Conservation (phyloP, 768 basidiomycete genomes). For the Leccinum obscurum region DNA sequence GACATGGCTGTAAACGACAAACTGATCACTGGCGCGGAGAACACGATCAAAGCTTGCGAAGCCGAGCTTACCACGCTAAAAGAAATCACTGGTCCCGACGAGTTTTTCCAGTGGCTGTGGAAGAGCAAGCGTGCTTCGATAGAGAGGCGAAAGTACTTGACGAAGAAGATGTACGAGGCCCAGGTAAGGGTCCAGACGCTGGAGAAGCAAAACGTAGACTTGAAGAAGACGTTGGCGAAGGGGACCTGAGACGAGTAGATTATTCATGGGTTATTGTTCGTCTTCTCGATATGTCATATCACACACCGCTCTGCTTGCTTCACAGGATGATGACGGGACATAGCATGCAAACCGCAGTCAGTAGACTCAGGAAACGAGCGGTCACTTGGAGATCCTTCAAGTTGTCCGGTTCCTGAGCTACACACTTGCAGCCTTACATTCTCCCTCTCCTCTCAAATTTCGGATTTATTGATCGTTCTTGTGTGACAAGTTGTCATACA, state of each 20-base stretch:
- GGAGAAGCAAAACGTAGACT: slow-evolving; percentile 67
- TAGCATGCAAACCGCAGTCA: not conserved
- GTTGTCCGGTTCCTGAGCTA: too few species aligned
- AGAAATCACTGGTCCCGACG: slow-evolving; percentile 55
- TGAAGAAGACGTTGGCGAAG: slow-evolving; percentile 59
- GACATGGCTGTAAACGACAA: slow-evolving; percentile 81
- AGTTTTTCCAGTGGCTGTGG: slow-evolving; percentile 42
- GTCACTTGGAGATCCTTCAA: too few species aligned
- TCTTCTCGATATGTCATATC: not conserved
- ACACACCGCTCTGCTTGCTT: not conserved
- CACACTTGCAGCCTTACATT: too few species aligned
- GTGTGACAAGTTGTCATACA: too few species aligned
- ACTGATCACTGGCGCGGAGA: slow-evolving; percentile 57
- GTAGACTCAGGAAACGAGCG: too few species aligned
- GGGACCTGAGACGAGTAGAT: slow-evolving; percentile 25
- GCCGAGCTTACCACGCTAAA: slow-evolving; percentile 69
- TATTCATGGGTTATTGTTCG: not conserved
- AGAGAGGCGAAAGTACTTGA: slow-evolving; percentile 63
- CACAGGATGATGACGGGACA: not conserved
- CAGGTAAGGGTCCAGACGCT: slow-evolving; percentile 66
- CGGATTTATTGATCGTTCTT: too few species aligned
- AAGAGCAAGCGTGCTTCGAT: slow-evolving; percentile 50
- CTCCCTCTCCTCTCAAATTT: too few species aligned
- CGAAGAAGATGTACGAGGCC: slow-evolving; percentile 72
- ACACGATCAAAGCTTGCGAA: slow-evolving; percentile 69